Base-by-base conservation (phyloP, 2,329 filamentous ascomycete species). In the Canariomyces notabilis region DNA sequence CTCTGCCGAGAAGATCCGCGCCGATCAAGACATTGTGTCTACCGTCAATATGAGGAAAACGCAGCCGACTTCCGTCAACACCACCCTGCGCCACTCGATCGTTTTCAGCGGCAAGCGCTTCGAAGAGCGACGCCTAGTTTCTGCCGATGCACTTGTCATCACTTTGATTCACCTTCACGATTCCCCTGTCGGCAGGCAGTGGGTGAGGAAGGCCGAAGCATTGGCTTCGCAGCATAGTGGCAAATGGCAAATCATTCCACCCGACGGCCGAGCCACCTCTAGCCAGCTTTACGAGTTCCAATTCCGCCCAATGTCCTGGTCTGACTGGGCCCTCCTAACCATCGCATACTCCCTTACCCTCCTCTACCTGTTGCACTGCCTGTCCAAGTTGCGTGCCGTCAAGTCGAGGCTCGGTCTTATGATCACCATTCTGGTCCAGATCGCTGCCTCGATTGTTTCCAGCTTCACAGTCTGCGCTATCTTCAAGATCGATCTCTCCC, bases 51-150 rank as follows among this genome's bases (percentile, higher is more conserved):
- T 76, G 43, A 76, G 70, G 51, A 79, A 80, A 44, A 74, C 69
- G 1, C 76, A 77, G 50, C 75, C 77, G 1, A 86, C 85, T 0
- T 79, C 78, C 1, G 78, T 87, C 57, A 88, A 89, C 60, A 72
- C 89, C 35, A 88, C 85, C 0, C 67, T 91, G 21, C 77, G 85
- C 8, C 86, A 87, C 58, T 87, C 85, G 2, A 87, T 87, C 42
- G 85, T 90, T 15, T 89, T 91, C 56, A 87, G 85, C 48, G 87
- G 87, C n/a, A 89, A 90, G 60, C 74, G 76, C 4, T 90, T 89
- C 54, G 76, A 82, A 46, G 79, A 85, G 46, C 76, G 79, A 9
- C 76, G 72, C 42, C 72, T 91, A 2, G 70, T 82, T 19, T 85
- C 85, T 4, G 86, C 84, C 1, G 87, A 91, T 67, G 84, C 87